Percentiles rank a stretch among this genome's conserved stretches.
Evolutionary conservation across 129 eudicot genomes (phyloP).

Genomic region (Escallonia herrerae): DNA sequence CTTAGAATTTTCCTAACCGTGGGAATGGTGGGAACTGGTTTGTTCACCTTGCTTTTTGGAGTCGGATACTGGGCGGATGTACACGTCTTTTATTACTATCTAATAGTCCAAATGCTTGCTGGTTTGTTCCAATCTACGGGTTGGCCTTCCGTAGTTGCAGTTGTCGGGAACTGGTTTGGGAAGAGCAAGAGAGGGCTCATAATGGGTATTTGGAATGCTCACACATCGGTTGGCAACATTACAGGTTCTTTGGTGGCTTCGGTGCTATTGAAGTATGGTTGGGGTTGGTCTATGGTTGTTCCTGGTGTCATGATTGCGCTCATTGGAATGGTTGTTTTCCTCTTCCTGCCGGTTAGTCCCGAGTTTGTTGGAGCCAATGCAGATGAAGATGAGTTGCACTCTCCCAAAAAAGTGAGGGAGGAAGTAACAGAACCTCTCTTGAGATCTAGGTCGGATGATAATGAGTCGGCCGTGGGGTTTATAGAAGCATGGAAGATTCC

Average conservation of each 20-base stretch:
- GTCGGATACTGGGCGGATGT: constrained; percentile 83
- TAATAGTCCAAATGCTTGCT: constrained; percentile 80
- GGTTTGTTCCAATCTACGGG: constrained; percentile 96
- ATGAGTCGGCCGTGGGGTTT: constrained; percentile 66
- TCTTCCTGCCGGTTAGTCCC: constrained; percentile 82
- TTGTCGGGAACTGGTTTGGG: constrained; percentile 92
- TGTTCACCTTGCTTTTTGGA: constrained; percentile 79
- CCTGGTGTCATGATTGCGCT: constrained; percentile 69
- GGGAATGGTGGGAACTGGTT: constrained; percentile 98
- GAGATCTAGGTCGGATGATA: constrained; percentile 18
- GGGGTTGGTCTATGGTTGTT: constrained; percentile 97
- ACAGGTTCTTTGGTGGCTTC: constrained; percentile 87
- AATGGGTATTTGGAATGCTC: constrained; percentile 98
- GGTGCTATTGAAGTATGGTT: constrained; percentile 64
- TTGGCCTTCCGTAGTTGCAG: constrained; percentile 98
- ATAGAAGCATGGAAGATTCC: constrained; percentile 90
- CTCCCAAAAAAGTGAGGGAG: constrained; percentile 33
- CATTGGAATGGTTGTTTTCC: constrained; percentile 51
- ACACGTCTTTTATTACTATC: constrained; percentile 67
- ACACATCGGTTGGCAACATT: constrained; percentile 85
- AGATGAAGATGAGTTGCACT: constrained; percentile 30
- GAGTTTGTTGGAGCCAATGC: constrained; percentile 48
- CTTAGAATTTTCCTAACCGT: constrained; percentile 70
- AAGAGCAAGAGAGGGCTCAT: constrained; percentile 82
- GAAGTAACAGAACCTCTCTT: constrained; percentile 47